Conservation (phyloP, 179 eudicot genomes). For the Spergularia azorica region DNA sequence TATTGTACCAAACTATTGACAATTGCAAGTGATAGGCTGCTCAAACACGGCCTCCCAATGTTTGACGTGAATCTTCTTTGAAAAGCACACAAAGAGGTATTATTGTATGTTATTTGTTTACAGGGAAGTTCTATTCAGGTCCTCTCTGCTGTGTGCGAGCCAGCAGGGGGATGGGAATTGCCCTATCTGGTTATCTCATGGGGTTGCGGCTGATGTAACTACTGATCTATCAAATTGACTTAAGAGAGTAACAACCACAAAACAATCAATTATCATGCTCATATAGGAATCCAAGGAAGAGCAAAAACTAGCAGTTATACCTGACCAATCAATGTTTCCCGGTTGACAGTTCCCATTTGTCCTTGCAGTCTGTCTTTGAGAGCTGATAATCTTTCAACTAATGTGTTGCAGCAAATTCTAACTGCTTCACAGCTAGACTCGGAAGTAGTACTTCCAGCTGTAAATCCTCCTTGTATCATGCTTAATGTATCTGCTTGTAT, state of each 20-base stretch:
- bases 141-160: too few species aligned
- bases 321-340: slow-evolving; percentile 66
- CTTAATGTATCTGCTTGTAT: slow-evolving; percentile 84
- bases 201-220: too few species aligned
- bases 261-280: background rate
- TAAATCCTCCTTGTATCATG: slow-evolving; percentile 86
- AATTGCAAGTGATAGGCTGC: too few species aligned
- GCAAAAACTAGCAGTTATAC: slow-evolving; percentile 29
- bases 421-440: slow-evolving; percentile 94
- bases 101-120: too few species aligned
- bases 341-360: slow-evolving; percentile 46
- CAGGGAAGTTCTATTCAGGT: too few species aligned
- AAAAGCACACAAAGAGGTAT: too few species aligned
- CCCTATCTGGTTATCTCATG: too few species aligned
- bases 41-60: too few species aligned
- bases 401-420: slow-evolving; percentile 64
- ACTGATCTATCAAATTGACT: too few species aligned
- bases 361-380: slow-evolving; percentile 54
- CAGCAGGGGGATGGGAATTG: too few species aligned
- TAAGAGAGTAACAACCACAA: background rate
- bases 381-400: slow-evolving; percentile 69
- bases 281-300: background rate
- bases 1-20: too few species aligned
- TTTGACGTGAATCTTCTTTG: too few species aligned
- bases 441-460: slow-evolving; percentile 92